Percentiles rank a stretch among this genome's conserved stretches.
Evolutionary conservation across 106 monocot species (phyloP).

Genomic region (Vanilla planifolia): DNA sequence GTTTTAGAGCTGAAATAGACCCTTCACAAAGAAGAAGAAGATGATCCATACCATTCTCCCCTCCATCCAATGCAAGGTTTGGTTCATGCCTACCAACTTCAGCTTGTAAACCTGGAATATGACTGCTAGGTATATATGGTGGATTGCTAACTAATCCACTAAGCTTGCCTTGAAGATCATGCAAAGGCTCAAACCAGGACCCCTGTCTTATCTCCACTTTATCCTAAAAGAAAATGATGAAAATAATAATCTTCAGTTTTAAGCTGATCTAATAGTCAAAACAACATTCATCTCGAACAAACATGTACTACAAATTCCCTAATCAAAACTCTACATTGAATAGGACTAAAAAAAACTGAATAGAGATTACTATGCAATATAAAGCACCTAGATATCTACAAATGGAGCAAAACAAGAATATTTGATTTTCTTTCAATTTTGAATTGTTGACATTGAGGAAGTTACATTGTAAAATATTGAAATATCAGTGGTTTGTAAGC

Average conservation of each 20-base stretch:
- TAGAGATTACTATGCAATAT: too few relatives aligned
- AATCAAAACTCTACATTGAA: too few relatives aligned
- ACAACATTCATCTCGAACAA: background rate
- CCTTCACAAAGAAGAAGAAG: constrained; percentile 85
- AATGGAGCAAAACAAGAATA: too few relatives aligned
- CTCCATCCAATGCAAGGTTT: constrained; percentile 79
- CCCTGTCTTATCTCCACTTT: constrained; percentile 84
- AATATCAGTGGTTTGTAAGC: too few relatives aligned
- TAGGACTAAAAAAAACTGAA: too few relatives aligned
- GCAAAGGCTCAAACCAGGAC: constrained; percentile 82
- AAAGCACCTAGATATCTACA: too few relatives aligned
- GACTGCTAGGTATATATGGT: constrained; percentile 81
- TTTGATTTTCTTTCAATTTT: too few relatives aligned
- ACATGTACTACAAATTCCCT: background rate
- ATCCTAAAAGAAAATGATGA: constrained; percentile 26
- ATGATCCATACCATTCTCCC: constrained; percentile 60
- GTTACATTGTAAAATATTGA: too few relatives aligned
- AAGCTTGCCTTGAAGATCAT: constrained; percentile 69
- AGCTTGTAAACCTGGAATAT: constrained; percentile 69
- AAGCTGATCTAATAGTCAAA: constrained; percentile 1
- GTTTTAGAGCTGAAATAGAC: constrained; percentile 38
- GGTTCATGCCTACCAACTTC: constrained; percentile 88
- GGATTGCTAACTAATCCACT: constrained; percentile 84
- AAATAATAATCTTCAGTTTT: background rate
- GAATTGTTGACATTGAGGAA: too few relatives aligned